These are phyloP conservation scores for Rhodotorula diobovata DNA, from an alignment of 768 basidiomycete genomes.

Conservation along the genomic window DNA sequence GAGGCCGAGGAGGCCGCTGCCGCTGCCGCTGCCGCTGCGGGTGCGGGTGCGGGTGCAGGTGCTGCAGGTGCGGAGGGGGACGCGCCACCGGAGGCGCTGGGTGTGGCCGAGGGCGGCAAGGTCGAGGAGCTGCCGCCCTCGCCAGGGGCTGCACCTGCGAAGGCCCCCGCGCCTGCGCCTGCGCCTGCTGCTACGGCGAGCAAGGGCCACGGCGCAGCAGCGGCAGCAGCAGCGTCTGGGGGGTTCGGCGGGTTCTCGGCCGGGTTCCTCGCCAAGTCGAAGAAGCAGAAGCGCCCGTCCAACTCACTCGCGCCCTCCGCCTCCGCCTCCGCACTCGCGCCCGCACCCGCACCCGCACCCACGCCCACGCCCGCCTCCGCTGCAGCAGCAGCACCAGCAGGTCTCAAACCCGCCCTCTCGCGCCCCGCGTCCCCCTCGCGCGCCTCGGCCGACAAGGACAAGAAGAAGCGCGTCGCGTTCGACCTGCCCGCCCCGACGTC, in stretches of 20 bases:
- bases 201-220: not conserved
- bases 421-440: conserved; percentile 15
- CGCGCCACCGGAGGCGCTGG: not conserved
- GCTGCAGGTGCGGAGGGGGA: no score
- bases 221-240: not conserved
- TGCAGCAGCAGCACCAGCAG: not conserved
- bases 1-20: conserved; percentile 22
- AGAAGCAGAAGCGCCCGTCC: conserved; percentile 28
- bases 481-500: conserved; percentile 9
- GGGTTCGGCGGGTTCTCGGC: conserved; percentile 29
- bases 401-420: conserved; percentile 24
- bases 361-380: not conserved
- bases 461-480: conserved; percentile 29
- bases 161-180: not conserved
- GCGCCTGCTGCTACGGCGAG: not conserved
- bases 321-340: not conserved
- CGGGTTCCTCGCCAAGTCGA: conserved; percentile 30
- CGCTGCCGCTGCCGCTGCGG: not conserved
- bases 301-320: conserved; percentile 17
- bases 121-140: not conserved
- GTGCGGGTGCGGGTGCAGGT: no score
- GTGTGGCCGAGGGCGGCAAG: not conserved
- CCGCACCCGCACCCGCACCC: not conserved
- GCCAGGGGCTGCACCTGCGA: not conserved
- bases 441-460: not conserved